Percentiles rank a stretch among this genome's conserved stretches.
These are phyloP conservation scores for Penicillium manginii DNA, from an alignment of 495 filamentous ascomycete genomes.

Conservation along the genomic window DNA sequence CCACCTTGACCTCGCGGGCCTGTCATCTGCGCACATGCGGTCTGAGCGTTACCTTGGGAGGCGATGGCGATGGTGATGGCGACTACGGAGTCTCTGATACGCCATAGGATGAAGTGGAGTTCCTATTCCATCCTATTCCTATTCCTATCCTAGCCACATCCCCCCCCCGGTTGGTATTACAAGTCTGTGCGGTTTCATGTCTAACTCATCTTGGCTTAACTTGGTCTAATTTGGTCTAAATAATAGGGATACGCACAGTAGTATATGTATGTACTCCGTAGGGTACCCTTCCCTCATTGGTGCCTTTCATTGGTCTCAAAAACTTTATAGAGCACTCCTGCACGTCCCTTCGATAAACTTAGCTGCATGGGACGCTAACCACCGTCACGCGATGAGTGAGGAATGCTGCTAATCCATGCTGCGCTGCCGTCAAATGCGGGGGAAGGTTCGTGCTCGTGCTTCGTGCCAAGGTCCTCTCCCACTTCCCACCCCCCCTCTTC, in stretches of 20 bases:
- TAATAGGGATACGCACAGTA: too few relatives aligned
- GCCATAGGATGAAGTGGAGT: background rate
- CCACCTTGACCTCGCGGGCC: slow-evolving; percentile 13
- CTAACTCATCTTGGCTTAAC: background rate
- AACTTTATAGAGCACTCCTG: slow-evolving; percentile 5
- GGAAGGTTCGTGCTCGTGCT: slow-evolving; percentile 11
- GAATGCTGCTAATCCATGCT: slow-evolving; percentile 7
- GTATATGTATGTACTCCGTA: too few relatives aligned
- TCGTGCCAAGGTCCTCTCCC: too few relatives aligned
- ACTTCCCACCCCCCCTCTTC: too few relatives aligned
- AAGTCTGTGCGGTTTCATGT: background rate
- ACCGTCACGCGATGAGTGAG: slow-evolving; percentile 17
- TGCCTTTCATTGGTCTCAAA: background rate
- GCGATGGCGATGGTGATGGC: too few relatives aligned
- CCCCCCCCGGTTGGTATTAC: slow-evolving; percentile 1
- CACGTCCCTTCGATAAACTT: slow-evolving; percentile 10
- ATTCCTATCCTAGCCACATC: background rate
- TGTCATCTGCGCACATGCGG: slow-evolving; percentile 24
- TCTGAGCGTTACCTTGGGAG: slow-evolving; percentile 13
- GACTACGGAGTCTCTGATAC: too few relatives aligned
- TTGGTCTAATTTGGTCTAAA: background rate
- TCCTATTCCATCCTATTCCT: too few relatives aligned
- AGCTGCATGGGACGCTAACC: slow-evolving; percentile 3
- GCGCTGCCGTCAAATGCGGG: slow-evolving; percentile 17
- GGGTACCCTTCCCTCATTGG: background rate